Evolutionary conservation across 306 rosid species (phyloP).

Genomic region (peach (Prunus persica)): Prunus_persica_NCBIv2 NC_034009.1:38531001-38531500

Average conservation of each 20-base stretch:
- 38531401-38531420: background rate
- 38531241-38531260: background rate
- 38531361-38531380: background rate
- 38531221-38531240: constrained; percentile 1
- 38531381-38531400: background rate
- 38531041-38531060: background rate
- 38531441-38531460: no score
- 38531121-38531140: background rate
- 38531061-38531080: background rate
- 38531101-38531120: background rate
- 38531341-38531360: background rate
- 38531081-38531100: background rate
- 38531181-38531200: background rate
- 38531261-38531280: background rate
- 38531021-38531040: background rate
- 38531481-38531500: no score
- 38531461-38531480: no score
- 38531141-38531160: background rate
- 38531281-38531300: background rate
- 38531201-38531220: background rate
- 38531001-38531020: background rate
- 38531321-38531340: background rate
- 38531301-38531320: background rate
- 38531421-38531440: background rate
- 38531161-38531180: background rate